Evolutionary conservation across 176 grass and related monocot genomes (phyloP).

Genomic region (Zea luxurians): DNA sequence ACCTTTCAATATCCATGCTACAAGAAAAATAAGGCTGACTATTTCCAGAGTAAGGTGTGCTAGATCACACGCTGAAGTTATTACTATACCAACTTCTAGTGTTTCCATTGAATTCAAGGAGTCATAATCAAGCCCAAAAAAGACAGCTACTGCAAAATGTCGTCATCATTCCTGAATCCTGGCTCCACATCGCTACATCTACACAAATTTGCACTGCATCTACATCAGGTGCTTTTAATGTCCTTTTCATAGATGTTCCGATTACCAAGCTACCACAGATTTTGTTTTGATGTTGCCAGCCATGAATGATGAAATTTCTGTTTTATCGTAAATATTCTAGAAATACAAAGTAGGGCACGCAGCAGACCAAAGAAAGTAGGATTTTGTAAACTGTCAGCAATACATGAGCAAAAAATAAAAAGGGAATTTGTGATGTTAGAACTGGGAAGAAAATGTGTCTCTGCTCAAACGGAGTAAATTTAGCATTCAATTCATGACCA

Average conservation of each 20-base stretch:
- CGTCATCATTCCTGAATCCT: slow-evolving; percentile 9
- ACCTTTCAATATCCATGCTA: not conserved
- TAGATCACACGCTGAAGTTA: not conserved
- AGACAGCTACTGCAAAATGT: not conserved
- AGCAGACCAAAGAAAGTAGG: not conserved
- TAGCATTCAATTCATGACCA: not conserved
- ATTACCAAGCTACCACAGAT: not conserved
- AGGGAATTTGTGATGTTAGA: not conserved
- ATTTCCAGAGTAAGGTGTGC: not conserved
- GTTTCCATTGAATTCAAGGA: not conserved
- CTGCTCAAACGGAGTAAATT: not conserved
- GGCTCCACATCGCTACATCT: not conserved
- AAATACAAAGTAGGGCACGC: not conserved
- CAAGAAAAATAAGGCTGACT: not conserved
- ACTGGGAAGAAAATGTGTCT: not conserved
- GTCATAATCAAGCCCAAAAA: slow-evolving; percentile 4
- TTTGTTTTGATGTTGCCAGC: slow-evolving; percentile 18
- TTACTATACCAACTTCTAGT: not conserved
- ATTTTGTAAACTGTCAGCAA: not conserved
- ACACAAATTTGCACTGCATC: not conserved
- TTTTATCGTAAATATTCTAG: slow-evolving; percentile 2
- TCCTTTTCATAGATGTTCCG: slow-evolving; percentile 23
- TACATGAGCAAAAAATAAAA: not conserved
- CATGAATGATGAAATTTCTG: not conserved
- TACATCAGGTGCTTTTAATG: slow-evolving; percentile 21